A percentile compares a stretch with the other conserved stretches of the same genome.
phyloP scores from a whole-genome alignment of 2,329 filamentous ascomycete genomes.

The Colletotrichum truncatum region DNA sequence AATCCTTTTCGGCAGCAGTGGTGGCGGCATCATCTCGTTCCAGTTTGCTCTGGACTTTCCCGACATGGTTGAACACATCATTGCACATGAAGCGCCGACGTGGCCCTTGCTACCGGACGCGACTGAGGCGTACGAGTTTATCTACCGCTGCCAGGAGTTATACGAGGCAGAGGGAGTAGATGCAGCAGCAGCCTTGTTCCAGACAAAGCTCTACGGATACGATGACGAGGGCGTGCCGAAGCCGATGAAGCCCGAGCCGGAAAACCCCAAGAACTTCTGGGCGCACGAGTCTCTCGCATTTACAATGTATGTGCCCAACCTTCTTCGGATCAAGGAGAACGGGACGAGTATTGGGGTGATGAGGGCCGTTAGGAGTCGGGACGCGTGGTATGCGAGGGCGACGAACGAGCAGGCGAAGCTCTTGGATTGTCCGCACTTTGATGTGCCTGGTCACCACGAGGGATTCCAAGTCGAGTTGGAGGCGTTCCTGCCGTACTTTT shows the following conservation, averaged over 20 bases:
- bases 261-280: conserved; percentile 39
- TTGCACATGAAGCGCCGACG: conserved; percentile 41
- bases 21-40: conserved; percentile 39
- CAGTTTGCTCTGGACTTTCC: conserved; percentile 43
- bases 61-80: conserved; percentile 38
- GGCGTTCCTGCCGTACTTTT: conserved; percentile 37
- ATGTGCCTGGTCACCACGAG: conserved; percentile 41
- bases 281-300: conserved; percentile 38
- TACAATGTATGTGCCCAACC: conserved; percentile 35
- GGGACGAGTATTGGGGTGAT: conserved; percentile 39
- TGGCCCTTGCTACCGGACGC: conserved; percentile 37
- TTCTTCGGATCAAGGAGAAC: conserved; percentile 36
- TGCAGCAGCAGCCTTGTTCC: conserved; percentile 32
- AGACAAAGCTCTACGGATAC: conserved; percentile 35
- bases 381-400: conserved; percentile 40
- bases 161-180: conserved; percentile 34
- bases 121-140: conserved; percentile 34
- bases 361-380: conserved; percentile 35
- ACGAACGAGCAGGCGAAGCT: conserved; percentile 39
- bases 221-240: conserved; percentile 36
- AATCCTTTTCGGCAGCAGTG: conserved; percentile 41
- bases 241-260: conserved; percentile 30
- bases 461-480: conserved; percentile 41
- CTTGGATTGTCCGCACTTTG: conserved; percentile 35
- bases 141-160: conserved; percentile 33